Percentiles rank a stretch among this genome's conserved stretches.
phyloP scores from a whole-genome alignment of 441 rosid genomes.

The Populus hybrid region DNA sequence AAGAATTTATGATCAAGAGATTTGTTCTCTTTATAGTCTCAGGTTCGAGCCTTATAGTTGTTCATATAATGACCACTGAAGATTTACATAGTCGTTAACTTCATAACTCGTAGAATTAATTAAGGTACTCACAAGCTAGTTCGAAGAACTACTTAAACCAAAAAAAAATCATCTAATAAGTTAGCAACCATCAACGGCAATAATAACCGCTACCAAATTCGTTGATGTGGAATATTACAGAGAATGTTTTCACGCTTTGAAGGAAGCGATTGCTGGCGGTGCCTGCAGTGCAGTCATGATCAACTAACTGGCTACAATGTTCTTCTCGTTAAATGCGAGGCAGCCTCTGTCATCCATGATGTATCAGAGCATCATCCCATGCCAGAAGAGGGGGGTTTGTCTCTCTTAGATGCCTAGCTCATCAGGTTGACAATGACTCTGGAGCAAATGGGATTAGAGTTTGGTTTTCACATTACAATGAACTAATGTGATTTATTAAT shows the following conservation, averaged over 20 bases:
- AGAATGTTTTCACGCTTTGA: background rate
- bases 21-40: too few relatives aligned
- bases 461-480: background rate
- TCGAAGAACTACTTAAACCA: too few relatives aligned
- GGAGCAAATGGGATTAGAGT: conserved; percentile 1
- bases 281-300: background rate
- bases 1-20: too few relatives aligned
- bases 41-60: too few relatives aligned
- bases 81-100: too few relatives aligned
- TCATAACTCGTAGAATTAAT: too few relatives aligned
- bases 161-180: too few relatives aligned
- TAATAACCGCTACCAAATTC: too few relatives aligned
- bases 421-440: background rate
- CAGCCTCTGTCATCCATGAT: background rate
- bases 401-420: background rate
- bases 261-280: background rate
- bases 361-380: background rate
- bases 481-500: background rate
- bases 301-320: background rate
- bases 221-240: too few relatives aligned
- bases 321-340: background rate
- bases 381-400: conserved; percentile 2
- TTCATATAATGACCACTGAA: too few relatives aligned
- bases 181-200: too few relatives aligned
- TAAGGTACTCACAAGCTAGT: too few relatives aligned